These are phyloP conservation scores for Lentinula aciculospora DNA, from an alignment of 768 basidiomycete genomes.

Conservation along the genomic window DNA sequence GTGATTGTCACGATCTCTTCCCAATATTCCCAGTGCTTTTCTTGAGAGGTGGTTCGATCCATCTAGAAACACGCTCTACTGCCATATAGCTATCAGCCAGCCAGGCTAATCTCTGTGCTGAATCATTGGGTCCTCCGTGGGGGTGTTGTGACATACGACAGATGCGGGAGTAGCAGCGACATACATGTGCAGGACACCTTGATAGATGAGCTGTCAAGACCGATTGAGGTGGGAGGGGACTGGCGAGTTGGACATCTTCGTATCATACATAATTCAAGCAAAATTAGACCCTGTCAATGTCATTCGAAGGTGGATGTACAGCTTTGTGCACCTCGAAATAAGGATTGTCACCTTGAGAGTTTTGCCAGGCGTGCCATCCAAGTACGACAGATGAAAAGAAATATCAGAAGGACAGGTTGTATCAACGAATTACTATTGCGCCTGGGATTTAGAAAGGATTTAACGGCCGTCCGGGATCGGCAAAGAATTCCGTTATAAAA, in stretches of 20 bases:
- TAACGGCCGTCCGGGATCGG: neutral
- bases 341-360: too few relatives aligned
- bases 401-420: too few relatives aligned
- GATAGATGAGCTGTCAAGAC: constrained; percentile 4
- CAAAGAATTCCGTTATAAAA: neutral
- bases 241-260: neutral
- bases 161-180: neutral
- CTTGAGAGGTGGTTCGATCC: neutral
- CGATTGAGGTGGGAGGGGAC: neutral
- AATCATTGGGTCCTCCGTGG: neutral
- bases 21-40: neutral
- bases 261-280: neutral
- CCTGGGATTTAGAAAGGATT: neutral
- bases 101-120: neutral
- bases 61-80: neutral
- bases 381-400: too few relatives aligned
- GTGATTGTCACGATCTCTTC: neutral
- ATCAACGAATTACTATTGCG: too few relatives aligned
- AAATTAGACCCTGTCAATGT: neutral
- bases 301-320: neutral
- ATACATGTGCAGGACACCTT: neutral
- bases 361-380: too few relatives aligned
- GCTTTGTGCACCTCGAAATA: too few relatives aligned
- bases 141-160: neutral
- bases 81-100: neutral